phyloP scores from a whole-genome alignment of 2,329 filamentous ascomycete species.

The Dothideomycetes sp. region DNA sequence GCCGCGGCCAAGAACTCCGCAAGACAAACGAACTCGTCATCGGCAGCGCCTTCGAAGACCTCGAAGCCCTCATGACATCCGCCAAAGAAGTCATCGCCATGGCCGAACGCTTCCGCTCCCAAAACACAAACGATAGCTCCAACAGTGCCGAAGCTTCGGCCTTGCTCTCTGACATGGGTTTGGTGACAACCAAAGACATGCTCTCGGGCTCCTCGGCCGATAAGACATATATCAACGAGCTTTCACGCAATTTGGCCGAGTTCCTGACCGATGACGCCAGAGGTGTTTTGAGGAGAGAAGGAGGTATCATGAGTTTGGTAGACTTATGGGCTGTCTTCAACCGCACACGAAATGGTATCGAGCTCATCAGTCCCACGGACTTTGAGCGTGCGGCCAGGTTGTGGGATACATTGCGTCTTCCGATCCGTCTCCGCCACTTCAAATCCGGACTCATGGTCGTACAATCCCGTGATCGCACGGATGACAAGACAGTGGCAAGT shows the following conservation, averaged over 20 bases:
- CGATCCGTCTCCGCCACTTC: constrained; percentile 78
- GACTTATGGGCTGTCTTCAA: constrained; percentile 96
- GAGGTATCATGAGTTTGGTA: constrained; percentile 80
- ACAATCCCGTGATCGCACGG: constrained; percentile 76
- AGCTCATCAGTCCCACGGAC: constrained; percentile 83
- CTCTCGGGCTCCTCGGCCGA: constrained; percentile 64
- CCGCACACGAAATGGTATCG: constrained; percentile 81
- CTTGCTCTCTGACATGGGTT: constrained; percentile 70
- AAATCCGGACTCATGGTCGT: constrained; percentile 92
- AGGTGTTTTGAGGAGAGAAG: constrained; percentile 67
- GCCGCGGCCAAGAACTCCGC: constrained; percentile 70
- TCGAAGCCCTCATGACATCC: constrained; percentile 94
- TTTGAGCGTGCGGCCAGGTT: constrained; percentile 81
- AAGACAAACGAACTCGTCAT: constrained; percentile 93
- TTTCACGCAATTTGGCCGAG: constrained; percentile 76
- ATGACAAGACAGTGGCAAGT: constrained; percentile 76
- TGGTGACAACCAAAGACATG: constrained; percentile 93
- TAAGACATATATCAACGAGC: constrained; percentile 78
- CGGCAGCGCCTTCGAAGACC: constrained; percentile 86
- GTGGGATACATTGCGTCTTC: constrained; percentile 81
- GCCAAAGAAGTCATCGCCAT: constrained; percentile 93
- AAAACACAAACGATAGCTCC: constrained; percentile 47
- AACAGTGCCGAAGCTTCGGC: constrained; percentile 57
- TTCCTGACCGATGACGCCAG: constrained; percentile 79
- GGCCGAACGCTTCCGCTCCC: constrained; percentile 74